Evolutionary conservation across 1,139 yeast species (phyloP).

Genomic region (Candida glucosophila): DNA sequence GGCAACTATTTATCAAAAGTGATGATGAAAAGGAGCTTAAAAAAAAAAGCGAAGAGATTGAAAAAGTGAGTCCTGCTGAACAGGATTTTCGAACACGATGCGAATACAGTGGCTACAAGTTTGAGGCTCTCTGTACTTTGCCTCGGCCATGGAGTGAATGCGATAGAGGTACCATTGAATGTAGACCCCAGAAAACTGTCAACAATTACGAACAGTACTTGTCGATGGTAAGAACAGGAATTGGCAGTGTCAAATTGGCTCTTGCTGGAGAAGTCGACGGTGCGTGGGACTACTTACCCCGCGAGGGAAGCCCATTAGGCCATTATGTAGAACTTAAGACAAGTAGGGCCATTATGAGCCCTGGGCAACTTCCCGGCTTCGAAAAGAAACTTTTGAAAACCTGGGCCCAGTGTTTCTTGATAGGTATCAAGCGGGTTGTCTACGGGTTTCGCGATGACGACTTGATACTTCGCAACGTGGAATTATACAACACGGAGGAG

Average conservation of each 20-base stretch:
- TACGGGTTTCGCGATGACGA: slow-evolving; percentile 83
- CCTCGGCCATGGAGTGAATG: slow-evolving; percentile 69
- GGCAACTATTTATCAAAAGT: slow-evolving; percentile 73
- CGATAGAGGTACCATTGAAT: slow-evolving; percentile 58
- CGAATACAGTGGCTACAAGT: slow-evolving; percentile 71
- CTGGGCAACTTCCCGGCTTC: slow-evolving; percentile 48
- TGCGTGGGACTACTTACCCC: slow-evolving; percentile 72
- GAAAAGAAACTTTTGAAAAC: slow-evolving; percentile 67
- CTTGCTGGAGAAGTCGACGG: slow-evolving; percentile 93
- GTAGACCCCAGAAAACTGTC: slow-evolving; percentile 48
- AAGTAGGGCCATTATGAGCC: slow-evolving; percentile 42
- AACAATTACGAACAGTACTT: slow-evolving; percentile 71
- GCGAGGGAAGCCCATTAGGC: slow-evolving; percentile 37
- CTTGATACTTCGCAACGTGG: slow-evolving; percentile 55
- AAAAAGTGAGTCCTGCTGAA: slow-evolving; percentile 25
- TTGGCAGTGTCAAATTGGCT: slow-evolving; percentile 60
- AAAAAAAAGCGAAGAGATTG: slow-evolving; percentile 15
- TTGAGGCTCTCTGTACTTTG: slow-evolving; percentile 71
- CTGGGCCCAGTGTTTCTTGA: slow-evolving; percentile 91
- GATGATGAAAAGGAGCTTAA: slow-evolving; percentile 37
- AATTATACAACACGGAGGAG: slow-evolving; percentile 69
- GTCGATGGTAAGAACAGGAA: slow-evolving; percentile 73
- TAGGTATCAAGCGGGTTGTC: slow-evolving; percentile 70
- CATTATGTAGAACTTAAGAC: slow-evolving; percentile 90
- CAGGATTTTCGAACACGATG: slow-evolving; percentile 29